Evolutionary conservation across 148 eudicot species (phyloP).

Genomic region (Mesembryanthemum crystallinum): DNA sequence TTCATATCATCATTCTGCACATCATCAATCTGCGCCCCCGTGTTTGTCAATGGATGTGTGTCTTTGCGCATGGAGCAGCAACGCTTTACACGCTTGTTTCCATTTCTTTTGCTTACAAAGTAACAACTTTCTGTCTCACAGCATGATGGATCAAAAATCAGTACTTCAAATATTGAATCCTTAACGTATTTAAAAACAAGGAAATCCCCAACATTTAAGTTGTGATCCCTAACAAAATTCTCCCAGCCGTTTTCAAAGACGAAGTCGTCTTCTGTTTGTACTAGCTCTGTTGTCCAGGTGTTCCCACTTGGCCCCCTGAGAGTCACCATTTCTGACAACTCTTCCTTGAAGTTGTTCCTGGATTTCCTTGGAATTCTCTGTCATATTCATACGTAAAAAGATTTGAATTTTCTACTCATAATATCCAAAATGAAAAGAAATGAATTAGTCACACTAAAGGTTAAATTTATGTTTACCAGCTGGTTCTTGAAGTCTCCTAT

Average conservation of each 20-base stretch:
- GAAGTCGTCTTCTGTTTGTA: background rate
- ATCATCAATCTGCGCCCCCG: too few relatives aligned
- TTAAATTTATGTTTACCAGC: too few relatives aligned
- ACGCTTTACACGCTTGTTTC: too few relatives aligned
- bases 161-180: background rate
- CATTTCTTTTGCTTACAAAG: too few relatives aligned
- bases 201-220: background rate
- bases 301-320: background rate
- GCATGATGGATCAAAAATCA: background rate
- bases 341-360: background rate
- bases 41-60: too few relatives aligned
- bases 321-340: background rate
- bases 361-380: slow-evolving; percentile 2
- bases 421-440: too few relatives aligned
- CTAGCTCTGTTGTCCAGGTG: background rate
- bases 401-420: too few relatives aligned
- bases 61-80: too few relatives aligned
- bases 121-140: background rate
- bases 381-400: background rate
- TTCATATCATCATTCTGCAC: background rate
- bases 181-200: background rate
- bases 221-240: background rate
- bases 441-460: too few relatives aligned
- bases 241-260: background rate
- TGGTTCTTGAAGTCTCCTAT: too few relatives aligned